These are phyloP conservation scores for Pythium utonaiense DNA, from an alignment of 352 stramenopile species.

Conservation along the genomic window DNA sequence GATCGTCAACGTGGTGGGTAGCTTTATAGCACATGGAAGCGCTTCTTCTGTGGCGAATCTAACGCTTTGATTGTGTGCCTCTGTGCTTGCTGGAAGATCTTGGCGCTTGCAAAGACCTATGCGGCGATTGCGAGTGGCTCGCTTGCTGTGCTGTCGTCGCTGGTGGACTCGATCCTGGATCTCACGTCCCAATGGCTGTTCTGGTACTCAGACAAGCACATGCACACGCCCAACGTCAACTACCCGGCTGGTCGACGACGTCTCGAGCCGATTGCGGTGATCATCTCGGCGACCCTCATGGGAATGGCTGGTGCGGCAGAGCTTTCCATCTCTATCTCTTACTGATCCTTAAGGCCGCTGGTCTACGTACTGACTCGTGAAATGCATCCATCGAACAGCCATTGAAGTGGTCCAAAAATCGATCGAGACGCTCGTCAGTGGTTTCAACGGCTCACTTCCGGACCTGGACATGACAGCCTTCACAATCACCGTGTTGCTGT, in stretches of 20 bases:
- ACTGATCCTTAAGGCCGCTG: too few species aligned
- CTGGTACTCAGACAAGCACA: constrained; percentile 92
- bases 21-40: not conserved
- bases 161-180: constrained; percentile 94
- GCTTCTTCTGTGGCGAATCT: too few species aligned
- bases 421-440: constrained; percentile 74
- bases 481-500: constrained; percentile 62
- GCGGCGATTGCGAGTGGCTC: constrained; percentile 82
- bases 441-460: constrained; percentile 54
- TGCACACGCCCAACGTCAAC: constrained; percentile 84
- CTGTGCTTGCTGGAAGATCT: constrained; percentile 25
- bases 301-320: constrained; percentile 79
- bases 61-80: too few species aligned
- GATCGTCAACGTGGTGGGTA: constrained; percentile 64
- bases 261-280: constrained; percentile 94
- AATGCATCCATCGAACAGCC: constrained; percentile 41
- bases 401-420: constrained; percentile 95
- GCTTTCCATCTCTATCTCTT: too few species aligned
- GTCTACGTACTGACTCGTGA: too few species aligned
- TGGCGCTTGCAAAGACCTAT: constrained; percentile 73
- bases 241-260: constrained; percentile 92
- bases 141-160: constrained; percentile 91
- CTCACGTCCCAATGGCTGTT: constrained; percentile 92
- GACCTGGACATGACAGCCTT: constrained; percentile 66
- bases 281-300: constrained; percentile 97